These are phyloP conservation scores for Pichia sp. DNA, from an alignment of 1,139 yeast species.

Conservation along the genomic window DNA sequence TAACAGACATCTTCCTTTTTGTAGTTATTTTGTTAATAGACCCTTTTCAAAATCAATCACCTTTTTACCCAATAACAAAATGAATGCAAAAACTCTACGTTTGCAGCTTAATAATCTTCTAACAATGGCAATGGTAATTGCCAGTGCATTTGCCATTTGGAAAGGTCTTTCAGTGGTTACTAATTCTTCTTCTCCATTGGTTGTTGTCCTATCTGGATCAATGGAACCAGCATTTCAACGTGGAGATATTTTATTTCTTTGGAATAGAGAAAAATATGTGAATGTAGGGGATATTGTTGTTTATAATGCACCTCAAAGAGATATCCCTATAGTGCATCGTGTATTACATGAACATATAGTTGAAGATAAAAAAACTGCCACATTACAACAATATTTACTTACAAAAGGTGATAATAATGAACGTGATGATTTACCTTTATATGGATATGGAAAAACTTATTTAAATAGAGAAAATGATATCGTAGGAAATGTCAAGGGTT, in stretches of 20 bases:
- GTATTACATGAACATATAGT: constrained; percentile 70
- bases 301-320: constrained; percentile 74
- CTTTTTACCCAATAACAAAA: constrained; percentile 1
- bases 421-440: constrained; percentile 81
- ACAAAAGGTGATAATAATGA: constrained; percentile 98
- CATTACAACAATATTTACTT: constrained; percentile 52
- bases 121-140: constrained; percentile 67
- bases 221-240: constrained; percentile 99
- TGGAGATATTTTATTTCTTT: constrained; percentile 86
- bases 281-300: constrained; percentile 95
- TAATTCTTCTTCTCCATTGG: constrained; percentile 88
- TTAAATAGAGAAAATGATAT: constrained; percentile 71
- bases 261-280: constrained; percentile 70
- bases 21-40: too few species aligned
- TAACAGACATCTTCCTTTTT: too few species aligned
- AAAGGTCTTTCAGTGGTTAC: constrained; percentile 72
- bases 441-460: constrained; percentile 70
- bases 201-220: constrained; percentile 94
- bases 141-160: constrained; percentile 92
- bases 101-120: constrained; percentile 39
- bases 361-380: constrained; percentile 17
- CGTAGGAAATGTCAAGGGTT: constrained; percentile 86
- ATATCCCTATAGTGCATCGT: constrained; percentile 93
- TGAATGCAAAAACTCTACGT: constrained; percentile 28
- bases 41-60: too few species aligned